These are phyloP conservation scores for Metschnikowia lunata DNA, from an alignment of 805 yeast species.

Conservation along the genomic window DNA sequence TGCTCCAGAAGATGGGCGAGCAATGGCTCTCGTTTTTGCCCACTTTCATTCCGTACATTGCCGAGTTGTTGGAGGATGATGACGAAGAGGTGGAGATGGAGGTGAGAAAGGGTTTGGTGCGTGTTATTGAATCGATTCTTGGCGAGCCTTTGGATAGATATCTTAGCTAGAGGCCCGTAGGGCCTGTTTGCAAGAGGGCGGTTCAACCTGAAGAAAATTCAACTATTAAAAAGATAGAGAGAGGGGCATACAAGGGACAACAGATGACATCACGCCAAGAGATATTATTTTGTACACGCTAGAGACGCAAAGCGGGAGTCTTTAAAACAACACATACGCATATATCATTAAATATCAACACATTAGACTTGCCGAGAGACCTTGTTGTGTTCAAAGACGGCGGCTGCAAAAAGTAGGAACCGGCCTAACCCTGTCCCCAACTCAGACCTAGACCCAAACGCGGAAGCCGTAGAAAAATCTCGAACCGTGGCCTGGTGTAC, in stretches of 20 bases:
- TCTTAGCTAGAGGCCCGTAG: constrained; percentile 34
- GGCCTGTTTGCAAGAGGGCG: too few species aligned
- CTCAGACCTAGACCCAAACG: too few species aligned
- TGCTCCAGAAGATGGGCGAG: constrained; percentile 90
- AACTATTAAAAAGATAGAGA: too few species aligned
- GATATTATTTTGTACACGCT: too few species aligned
- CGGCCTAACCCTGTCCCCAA: too few species aligned
- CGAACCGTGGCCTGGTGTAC: constrained; percentile 3
- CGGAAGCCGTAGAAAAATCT: constrained; percentile 11
- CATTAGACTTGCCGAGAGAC: too few species aligned
- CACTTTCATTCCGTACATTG: constrained; percentile 90
- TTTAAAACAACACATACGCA: too few species aligned
- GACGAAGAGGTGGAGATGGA: constrained; percentile 90
- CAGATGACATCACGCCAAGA: too few species aligned
- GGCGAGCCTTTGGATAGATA: constrained; percentile 94
- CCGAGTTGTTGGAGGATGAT: constrained; percentile 93
- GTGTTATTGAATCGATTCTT: constrained; percentile 83
- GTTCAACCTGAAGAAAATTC: too few species aligned
- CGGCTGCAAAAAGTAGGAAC: not conserved
- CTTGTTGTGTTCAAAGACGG: not conserved
- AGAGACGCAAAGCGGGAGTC: too few species aligned
- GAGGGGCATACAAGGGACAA: too few species aligned
- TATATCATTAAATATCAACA: too few species aligned
- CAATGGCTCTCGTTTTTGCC: constrained; percentile 90
- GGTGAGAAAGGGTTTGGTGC: constrained; percentile 85